Evolutionary conservation across 805 yeast genomes (phyloP).

Genomic region (Schizosaccharomyces octosporus): DNA sequence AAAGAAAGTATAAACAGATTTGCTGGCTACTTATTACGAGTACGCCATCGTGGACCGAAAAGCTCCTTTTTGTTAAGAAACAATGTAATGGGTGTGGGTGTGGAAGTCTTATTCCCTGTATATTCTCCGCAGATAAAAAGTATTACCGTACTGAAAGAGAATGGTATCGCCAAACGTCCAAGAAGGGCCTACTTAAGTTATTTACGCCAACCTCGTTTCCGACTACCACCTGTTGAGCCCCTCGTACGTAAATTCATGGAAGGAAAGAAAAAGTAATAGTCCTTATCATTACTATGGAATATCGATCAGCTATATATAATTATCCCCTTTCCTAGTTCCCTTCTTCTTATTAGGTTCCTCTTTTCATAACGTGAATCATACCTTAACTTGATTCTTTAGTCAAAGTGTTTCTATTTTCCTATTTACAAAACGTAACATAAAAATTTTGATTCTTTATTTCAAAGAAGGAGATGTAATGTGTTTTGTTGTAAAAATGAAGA

Average conservation of each 20-base stretch:
- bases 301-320: too few species aligned
- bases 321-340: too few species aligned
- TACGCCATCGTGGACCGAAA: neutral
- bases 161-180: neutral
- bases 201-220: slow-evolving; percentile 1
- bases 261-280: neutral
- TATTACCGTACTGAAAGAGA: neutral
- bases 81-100: neutral
- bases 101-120: neutral
- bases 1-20: neutral
- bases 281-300: too few species aligned
- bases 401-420: too few species aligned
- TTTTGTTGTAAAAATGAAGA: too few species aligned
- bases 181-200: slow-evolving; percentile 2
- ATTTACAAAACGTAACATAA: too few species aligned
- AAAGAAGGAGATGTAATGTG: too few species aligned
- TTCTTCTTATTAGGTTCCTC: too few species aligned
- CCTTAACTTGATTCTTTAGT: too few species aligned
- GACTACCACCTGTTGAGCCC: neutral
- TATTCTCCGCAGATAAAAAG: neutral
- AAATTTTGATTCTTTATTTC: too few species aligned
- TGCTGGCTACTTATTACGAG: neutral
- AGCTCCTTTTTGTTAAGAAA: neutral
- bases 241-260: neutral
- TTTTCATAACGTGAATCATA: too few species aligned